Conservation (phyloP, 176 grass and related monocot genomes). For the Rhynchospora breviuscula region DNA sequence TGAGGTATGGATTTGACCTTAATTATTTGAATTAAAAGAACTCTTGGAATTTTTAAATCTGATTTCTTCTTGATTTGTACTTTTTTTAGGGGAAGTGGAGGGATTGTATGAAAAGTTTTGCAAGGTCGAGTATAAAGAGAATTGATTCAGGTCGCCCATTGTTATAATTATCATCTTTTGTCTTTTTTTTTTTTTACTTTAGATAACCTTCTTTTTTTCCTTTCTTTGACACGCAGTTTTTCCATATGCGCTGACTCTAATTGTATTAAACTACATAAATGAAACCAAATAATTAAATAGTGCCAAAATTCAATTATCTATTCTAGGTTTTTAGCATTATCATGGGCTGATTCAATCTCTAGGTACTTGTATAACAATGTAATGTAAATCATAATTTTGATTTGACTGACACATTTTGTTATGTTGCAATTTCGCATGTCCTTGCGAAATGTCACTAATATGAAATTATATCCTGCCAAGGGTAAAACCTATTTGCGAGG, state of each 20-base stretch:
- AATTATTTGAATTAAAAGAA: neutral
- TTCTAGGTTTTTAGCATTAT: neutral
- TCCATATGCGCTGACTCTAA: neutral
- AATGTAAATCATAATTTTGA: neutral
- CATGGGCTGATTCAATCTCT: neutral
- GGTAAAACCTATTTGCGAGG: neutral
- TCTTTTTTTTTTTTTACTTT: neutral
- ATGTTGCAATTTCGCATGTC: neutral
- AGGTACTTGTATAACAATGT: neutral
- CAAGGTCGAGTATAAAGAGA: conserved; percentile 39
- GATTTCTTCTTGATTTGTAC: conserved; percentile 6
- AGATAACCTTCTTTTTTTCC: neutral
- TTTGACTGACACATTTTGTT: neutral
- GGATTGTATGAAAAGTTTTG: conserved; percentile 42
- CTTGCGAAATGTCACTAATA: neutral
- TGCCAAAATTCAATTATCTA: neutral
- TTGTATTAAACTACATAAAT: neutral
- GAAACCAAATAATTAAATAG: neutral
- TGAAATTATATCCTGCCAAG: neutral
- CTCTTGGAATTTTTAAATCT: neutral
- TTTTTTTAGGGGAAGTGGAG: conserved; percentile 42
- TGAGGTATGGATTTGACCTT: neutral
- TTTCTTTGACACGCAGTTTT: neutral
- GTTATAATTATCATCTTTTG: conserved; percentile 23
- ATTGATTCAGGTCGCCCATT: conserved; percentile 43